Conservation (phyloP, 169 alveolate species). For the Ichthyophthirius multifiliis region DNA sequence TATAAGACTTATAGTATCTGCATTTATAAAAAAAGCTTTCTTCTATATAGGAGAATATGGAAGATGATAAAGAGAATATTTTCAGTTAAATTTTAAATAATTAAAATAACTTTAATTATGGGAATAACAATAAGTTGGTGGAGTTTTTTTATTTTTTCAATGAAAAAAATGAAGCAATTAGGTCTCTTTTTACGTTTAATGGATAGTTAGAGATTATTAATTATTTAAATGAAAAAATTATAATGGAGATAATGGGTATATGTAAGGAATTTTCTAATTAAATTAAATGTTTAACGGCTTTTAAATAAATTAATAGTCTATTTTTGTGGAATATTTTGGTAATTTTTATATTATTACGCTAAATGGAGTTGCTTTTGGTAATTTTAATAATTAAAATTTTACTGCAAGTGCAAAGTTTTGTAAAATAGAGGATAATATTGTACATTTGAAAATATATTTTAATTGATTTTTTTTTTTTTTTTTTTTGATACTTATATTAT, state of each 20-base stretch:
- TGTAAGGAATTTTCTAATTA: no score
- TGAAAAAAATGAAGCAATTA: not conserved
- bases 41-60: not conserved
- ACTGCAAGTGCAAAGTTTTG: not conserved
- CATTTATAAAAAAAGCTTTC: not conserved
- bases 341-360: not conserved
- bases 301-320: not conserved
- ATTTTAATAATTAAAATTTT: not conserved
- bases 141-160: not conserved
- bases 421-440: no score
- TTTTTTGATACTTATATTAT: no score
- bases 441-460: no score
- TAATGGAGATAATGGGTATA: not conserved
- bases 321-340: not conserved
- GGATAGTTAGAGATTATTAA: not conserved
- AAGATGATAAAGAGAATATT: slow-evolving; percentile 7
- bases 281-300: not conserved
- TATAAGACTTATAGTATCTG: not conserved
- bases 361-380: not conserved
- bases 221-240: not conserved
- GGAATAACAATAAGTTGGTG: not conserved
- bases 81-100: not conserved
- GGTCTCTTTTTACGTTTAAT: not conserved
- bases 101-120: not conserved
- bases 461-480: no score